Evolutionary conservation across 176 grass and related monocot species (phyloP), one percentile per base, ranked within the genome.

Genomic region (Oryza punctata): DNA sequence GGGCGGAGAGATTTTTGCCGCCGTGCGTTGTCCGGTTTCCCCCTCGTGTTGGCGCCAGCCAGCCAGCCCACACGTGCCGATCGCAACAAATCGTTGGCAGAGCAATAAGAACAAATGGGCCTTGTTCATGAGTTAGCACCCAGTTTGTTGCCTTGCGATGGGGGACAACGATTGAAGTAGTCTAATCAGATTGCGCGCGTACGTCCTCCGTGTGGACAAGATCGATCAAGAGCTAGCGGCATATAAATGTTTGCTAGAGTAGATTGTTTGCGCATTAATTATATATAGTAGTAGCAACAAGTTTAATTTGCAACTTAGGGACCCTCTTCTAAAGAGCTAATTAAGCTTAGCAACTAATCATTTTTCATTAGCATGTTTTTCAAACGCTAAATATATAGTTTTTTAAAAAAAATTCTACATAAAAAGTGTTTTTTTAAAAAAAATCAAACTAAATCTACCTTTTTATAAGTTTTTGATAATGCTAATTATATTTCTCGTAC

Each of bases 81-180:
- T 90, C 83, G 26, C 79, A 68, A 86, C 84, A 83, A 82, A 90
- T 72, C 35, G 59, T 76, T 90, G 83, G 26, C 78, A 82, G 67
- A 57, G 35, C 50, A 59, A 21, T 52, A 28, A 41, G 8, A 25
- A 38, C 6, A 70, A 52, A 26, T 16, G 19, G 4, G 69, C 26
- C 43, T 59, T 72, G 72, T 57, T 90, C 78, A 73, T 90, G 83
- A 86, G 73, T 86, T 82, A 72, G 72, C 87, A 45, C 72, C 78
- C 72, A 29, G 7, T 65, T 85, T 85, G 82, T 85, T 81, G 72
- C 30, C 71, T 89, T 85, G 71, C 54, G 13, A 81, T 32, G 77
- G 63, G 77, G 77, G 65, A 67, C 27, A 89, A 25, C 71, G 82
- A 70, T 76, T 70, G 16, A 81, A 80, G 19, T 69, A 77, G 71